Conservation (phyloP, 2,329 filamentous ascomycete genomes). For the Monilinia polystroma region DNA sequence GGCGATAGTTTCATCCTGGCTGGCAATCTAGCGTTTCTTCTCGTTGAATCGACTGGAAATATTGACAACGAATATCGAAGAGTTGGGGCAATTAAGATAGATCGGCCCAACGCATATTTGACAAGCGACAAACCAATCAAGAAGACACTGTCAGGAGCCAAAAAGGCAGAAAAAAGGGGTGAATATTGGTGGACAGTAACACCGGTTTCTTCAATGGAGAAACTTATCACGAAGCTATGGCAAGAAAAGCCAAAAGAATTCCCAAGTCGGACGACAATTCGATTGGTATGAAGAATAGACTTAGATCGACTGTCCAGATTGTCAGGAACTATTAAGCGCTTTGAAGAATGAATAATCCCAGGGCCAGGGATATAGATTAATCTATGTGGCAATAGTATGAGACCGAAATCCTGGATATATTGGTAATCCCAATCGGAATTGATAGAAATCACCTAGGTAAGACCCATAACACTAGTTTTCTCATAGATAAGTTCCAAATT, state of each 20-base stretch:
- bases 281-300: conserved; percentile 4
- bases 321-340: neutral
- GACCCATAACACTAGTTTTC: neutral
- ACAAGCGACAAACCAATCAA: neutral
- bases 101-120: conserved; percentile 2
- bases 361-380: neutral
- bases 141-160: conserved; percentile 9
- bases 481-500: too few relatives aligned
- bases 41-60: conserved; percentile 26
- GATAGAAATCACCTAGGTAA: neutral
- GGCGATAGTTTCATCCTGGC: neutral
- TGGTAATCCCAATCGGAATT: neutral
- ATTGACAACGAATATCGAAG: conserved; percentile 24
- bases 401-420: neutral
- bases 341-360: neutral
- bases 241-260: conserved; percentile 10
- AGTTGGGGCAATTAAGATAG: conserved; percentile 20
- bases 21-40: conserved; percentile 21
- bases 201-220: neutral
- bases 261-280: conserved; percentile 12
- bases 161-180: conserved; percentile 1
- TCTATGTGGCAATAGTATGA: neutral
- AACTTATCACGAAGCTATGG: conserved; percentile 2
- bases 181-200: conserved; percentile 13
- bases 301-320: neutral